Conservation (phyloP, 805 yeast species). For the Nakazawaea sp. region DNA sequence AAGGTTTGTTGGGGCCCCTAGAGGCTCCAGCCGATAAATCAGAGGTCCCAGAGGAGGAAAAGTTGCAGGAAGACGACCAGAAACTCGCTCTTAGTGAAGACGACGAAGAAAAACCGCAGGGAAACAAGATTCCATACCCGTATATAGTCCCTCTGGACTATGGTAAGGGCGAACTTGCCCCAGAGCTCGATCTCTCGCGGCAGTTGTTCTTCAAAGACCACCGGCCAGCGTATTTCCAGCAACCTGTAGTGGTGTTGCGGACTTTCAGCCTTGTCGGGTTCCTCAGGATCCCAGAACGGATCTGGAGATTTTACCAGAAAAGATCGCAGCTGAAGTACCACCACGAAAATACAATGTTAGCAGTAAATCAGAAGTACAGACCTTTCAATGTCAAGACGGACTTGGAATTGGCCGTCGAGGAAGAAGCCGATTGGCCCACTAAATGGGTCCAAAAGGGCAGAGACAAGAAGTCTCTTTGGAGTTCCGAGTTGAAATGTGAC, state of each 20-base stretch:
- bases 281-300: slow-evolving; percentile 63
- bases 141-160: slow-evolving; percentile 60
- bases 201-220: slow-evolving; percentile 17
- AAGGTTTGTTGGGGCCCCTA: slow-evolving; percentile 90
- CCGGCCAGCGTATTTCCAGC: slow-evolving; percentile 59
- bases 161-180: slow-evolving; percentile 44
- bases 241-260: slow-evolving; percentile 72
- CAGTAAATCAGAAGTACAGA: slow-evolving; percentile 43
- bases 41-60: slow-evolving; percentile 8
- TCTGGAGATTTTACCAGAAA: slow-evolving; percentile 71
- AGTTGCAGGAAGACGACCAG: slow-evolving; percentile 18
- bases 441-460: slow-evolving; percentile 77
- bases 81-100: slow-evolving; percentile 25
- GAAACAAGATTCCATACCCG: slow-evolving; percentile 50
- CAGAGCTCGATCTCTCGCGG: slow-evolving; percentile 41
- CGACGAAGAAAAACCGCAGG: slow-evolving; percentile 22
- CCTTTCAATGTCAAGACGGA: slow-evolving; percentile 48
- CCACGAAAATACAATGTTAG: slow-evolving; percentile 42
- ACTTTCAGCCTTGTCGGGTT: slow-evolving; percentile 80
- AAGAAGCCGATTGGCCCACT: slow-evolving; percentile 83
- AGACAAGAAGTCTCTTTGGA: slow-evolving; percentile 82
- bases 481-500: slow-evolving; percentile 64
- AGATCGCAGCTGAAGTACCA: slow-evolving; percentile 65
- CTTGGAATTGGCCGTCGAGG: slow-evolving; percentile 39
- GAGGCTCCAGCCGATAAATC: slow-evolving; percentile 28